Conservation (phyloP, 331 rosid genomes). For the Cydonia oblonga region DNA sequence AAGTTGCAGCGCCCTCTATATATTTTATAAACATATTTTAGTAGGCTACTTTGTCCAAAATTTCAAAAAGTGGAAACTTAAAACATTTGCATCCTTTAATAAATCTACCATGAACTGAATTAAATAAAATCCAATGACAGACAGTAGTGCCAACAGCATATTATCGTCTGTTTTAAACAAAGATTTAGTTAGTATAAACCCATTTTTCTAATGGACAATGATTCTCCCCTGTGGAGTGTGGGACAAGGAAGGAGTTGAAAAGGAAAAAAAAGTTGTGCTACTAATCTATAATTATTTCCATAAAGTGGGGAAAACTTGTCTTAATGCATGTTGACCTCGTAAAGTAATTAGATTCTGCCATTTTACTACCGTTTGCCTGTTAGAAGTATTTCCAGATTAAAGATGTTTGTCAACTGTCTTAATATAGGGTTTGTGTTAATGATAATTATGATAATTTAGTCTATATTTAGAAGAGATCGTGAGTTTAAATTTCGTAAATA, state of each 20-base stretch:
- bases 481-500: background rate
- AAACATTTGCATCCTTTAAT: conserved; percentile 12
- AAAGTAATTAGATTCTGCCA: conserved; percentile 45
- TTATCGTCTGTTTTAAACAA: conserved; percentile 42
- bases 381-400: background rate
- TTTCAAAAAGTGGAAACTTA: conserved; percentile 12
- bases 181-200: conserved; percentile 29
- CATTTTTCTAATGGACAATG: conserved; percentile 17
- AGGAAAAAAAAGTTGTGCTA: conserved; percentile 20
- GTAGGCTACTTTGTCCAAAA: conserved; percentile 6
- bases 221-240: conserved; percentile 38
- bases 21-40: background rate
- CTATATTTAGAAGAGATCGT: too few relatives aligned
- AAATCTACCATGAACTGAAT: conserved; percentile 18
- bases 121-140: conserved; percentile 25
- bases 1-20: background rate
- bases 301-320: conserved; percentile 30
- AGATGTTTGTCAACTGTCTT: conserved; percentile 41
- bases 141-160: conserved; percentile 76
- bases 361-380: conserved; percentile 15
- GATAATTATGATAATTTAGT: background rate
- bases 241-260: conserved; percentile 61
- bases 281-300: conserved; percentile 27
- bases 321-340: conserved; percentile 30
- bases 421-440: conserved; percentile 9